A percentile compares a stretch with the other conserved stretches of the same genome.
Conservation (phyloP, 495 filamentous ascomycete genomes). For the Podospora anserina region DNA sequence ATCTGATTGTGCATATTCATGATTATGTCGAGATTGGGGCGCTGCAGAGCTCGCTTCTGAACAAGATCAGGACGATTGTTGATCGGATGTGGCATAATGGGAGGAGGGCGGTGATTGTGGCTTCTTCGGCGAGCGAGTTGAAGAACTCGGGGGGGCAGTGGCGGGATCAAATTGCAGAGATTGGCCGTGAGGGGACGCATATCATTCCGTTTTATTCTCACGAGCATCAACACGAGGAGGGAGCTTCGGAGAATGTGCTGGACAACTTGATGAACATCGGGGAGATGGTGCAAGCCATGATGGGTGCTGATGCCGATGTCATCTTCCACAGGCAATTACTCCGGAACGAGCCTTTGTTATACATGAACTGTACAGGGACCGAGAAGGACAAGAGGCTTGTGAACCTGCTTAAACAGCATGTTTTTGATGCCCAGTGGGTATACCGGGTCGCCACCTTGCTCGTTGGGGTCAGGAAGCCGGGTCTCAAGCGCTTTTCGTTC, state of each 20-base stretch:
- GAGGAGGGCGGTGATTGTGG: conserved; percentile 71
- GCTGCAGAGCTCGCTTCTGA: conserved; percentile 60
- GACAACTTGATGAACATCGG: conserved; percentile 44
- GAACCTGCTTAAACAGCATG: conserved; percentile 15
- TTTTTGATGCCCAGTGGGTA: conserved; percentile 36
- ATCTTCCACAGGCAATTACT: conserved; percentile 21
- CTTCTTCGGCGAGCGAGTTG: conserved; percentile 51
- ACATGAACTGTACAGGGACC: conserved; percentile 3
- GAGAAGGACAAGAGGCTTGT: conserved; percentile 11
- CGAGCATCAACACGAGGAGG: conserved; percentile 13
- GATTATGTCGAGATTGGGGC: conserved; percentile 73
- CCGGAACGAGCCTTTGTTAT: neutral
- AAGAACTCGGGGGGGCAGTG: conserved; percentile 30
- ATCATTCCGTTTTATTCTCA: conserved; percentile 32
- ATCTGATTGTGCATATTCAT: conserved; percentile 68
- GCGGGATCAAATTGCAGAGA: conserved; percentile 32
- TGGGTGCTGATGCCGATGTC: conserved; percentile 19
- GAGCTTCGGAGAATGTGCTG: conserved; percentile 31
- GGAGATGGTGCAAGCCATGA: conserved; percentile 35
- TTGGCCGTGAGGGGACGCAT: conserved; percentile 33
- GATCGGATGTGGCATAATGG: conserved; percentile 65
- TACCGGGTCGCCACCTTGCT: conserved; percentile 31
- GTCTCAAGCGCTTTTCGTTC: conserved; percentile 15
- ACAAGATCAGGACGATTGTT: conserved; percentile 65
- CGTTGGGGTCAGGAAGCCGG: conserved; percentile 23